Evolutionary conservation across 2,329 filamentous ascomycete genomes (phyloP), one percentile per base, ranked within the genome.

Genomic region (Xylariomycetidae sp.): DNA sequence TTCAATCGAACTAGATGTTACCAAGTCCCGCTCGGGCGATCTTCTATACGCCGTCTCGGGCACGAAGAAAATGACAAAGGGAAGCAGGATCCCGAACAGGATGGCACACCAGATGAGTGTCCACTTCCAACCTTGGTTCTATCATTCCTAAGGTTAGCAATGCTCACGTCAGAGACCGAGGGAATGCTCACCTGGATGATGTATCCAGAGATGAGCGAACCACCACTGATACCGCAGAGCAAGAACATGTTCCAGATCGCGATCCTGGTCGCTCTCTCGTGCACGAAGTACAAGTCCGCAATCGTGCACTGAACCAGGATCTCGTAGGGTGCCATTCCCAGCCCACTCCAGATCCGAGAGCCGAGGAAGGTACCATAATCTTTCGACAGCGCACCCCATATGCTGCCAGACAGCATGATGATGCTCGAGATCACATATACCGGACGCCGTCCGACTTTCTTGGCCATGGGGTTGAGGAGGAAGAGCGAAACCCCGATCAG

Each of bases 231-330:
- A 3, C 61, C 64, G 6, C 59, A 53, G 28, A 63, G 44, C 38
- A 63, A 38, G 39, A 64, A 59, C 46, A 64, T 48, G 36, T 62
- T 63, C 59, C 60, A 65, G 4, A 60, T 49, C 0, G 63, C 61
- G 19, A 62, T 63, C 23, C 60, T 54, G 16, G 59, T 63, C 4
- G 62, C 65, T 6, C 65, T 59, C 49, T 69, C 56, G 38, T 68
- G 65, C 4, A 67, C 61, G 37, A 63, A 68, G 43, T 64, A 69
- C 18, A 68, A 46, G 31, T 68, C 65, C 5, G 61, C 62, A 29
- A 67, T 63, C 1, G 67, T 72, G 46, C 65, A 68, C 49, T 72
- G 69, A 4, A 74, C 67, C 5, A 75, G 51, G 3, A 70, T 61
- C 43, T 74, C 70, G 35, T 65, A 66, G 0, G 70, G 62, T 1